Evolutionary conservation across 768 basidiomycete genomes (phyloP).

Genomic region (Lactarius vividus): DNA sequence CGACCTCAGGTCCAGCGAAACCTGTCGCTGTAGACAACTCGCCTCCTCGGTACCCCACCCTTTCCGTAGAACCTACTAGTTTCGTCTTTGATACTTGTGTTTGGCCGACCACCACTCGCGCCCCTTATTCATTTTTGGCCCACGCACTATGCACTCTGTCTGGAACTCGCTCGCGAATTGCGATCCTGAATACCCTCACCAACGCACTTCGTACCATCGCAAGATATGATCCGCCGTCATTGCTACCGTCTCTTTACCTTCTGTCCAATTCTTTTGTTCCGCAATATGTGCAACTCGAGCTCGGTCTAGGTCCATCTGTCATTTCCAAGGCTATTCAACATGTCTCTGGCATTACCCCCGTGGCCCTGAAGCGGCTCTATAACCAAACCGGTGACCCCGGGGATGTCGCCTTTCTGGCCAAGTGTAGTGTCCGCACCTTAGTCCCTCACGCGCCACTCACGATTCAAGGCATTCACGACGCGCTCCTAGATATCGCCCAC

Average conservation of each 20-base stretch:
- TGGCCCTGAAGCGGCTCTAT: slow-evolving; percentile 62
- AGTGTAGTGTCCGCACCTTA: slow-evolving; percentile 69
- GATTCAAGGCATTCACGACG: slow-evolving; percentile 62
- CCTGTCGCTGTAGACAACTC: background rate
- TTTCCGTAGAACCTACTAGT: slow-evolving; percentile 49
- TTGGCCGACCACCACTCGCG: slow-evolving; percentile 40
- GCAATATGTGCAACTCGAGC: slow-evolving; percentile 67
- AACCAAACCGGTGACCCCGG: slow-evolving; percentile 74
- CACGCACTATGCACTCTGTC: slow-evolving; percentile 60
- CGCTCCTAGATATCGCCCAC: slow-evolving; percentile 61
- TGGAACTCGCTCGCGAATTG: slow-evolving; percentile 67
- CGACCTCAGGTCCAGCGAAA: background rate
- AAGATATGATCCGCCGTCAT: slow-evolving; percentile 60
- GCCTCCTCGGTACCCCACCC: slow-evolving; percentile 31
- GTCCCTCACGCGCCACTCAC: slow-evolving; percentile 67
- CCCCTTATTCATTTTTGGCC: slow-evolving; percentile 71
- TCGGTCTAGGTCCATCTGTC: slow-evolving; percentile 65
- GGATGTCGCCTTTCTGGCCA: slow-evolving; percentile 85
- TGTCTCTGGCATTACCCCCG: slow-evolving; percentile 60
- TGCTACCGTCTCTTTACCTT: slow-evolving; percentile 76
- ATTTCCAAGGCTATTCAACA: slow-evolving; percentile 70
- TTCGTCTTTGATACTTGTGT: slow-evolving; percentile 46
- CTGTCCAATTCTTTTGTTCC: slow-evolving; percentile 79
- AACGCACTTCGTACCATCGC: slow-evolving; percentile 74
- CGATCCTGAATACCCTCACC: slow-evolving; percentile 64